Evolutionary conservation across 2,329 filamentous ascomycete genomes (phyloP).

Genomic region (Chaetomiaceae sp.): DNA sequence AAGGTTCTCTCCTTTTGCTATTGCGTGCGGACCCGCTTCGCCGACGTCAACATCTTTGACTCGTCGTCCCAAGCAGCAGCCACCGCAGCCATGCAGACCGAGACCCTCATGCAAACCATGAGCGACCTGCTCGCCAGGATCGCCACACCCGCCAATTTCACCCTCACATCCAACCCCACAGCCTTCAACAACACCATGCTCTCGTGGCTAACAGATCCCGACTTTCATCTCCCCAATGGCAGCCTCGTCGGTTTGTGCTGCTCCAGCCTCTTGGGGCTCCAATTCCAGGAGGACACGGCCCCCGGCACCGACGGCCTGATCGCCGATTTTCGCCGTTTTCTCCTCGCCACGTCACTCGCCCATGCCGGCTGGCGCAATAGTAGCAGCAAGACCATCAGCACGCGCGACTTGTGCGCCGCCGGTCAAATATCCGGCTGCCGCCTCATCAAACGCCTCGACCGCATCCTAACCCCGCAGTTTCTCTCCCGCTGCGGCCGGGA

Average conservation of each 20-base stretch:
- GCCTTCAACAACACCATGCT: constrained; percentile 28
- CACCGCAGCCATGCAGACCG: constrained; percentile 21
- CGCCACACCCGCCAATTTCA: constrained; percentile 22
- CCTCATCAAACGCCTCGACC: constrained; percentile 31
- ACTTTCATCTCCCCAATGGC: constrained; percentile 26
- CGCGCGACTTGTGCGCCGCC: constrained; percentile 24
- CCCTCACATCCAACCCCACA: constrained; percentile 12
- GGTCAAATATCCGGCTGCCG: constrained; percentile 29
- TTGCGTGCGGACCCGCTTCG: constrained; percentile 30
- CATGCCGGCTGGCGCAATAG: constrained; percentile 25
- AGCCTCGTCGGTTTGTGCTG: constrained; percentile 31
- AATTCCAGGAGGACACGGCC: constrained; percentile 21
- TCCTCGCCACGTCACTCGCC: constrained; percentile 30
- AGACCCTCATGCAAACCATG: constrained; percentile 21
- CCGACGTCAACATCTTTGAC: constrained; percentile 30
- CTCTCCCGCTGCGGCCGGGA: constrained; percentile 24
- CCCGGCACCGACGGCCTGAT: constrained; percentile 25
- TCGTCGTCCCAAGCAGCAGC: not conserved
- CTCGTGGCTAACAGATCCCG: constrained; percentile 29
- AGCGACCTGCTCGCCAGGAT: constrained; percentile 24
- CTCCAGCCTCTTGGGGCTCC: constrained; percentile 23
- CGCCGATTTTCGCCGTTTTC: constrained; percentile 29
- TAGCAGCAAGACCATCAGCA: constrained; percentile 12
- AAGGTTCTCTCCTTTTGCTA: constrained; percentile 31
- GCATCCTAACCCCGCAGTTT: constrained; percentile 31